phyloP scores from a whole-genome alignment of 2,329 filamentous ascomycete genomes.

The Aspergillus pseudoglaucus region DNA sequence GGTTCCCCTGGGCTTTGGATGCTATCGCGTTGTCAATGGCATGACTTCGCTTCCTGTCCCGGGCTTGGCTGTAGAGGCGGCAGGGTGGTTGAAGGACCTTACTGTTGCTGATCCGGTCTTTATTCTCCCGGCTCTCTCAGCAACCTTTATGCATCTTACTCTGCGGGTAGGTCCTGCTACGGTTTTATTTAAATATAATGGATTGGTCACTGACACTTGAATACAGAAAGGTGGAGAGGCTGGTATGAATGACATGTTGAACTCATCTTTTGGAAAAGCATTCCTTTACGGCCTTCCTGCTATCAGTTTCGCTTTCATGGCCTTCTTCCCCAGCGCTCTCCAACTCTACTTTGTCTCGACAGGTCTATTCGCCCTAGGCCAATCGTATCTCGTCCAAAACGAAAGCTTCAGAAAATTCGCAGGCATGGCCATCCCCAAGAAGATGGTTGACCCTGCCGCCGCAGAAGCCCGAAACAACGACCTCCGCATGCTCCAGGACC shows the following conservation, averaged over 20 bases:
- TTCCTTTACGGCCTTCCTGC: slow-evolving; percentile 45
- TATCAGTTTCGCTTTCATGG: slow-evolving; percentile 49
- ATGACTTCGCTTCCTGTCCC: slow-evolving; percentile 78
- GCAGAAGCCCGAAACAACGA: not conserved
- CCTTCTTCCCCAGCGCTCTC: slow-evolving; percentile 50
- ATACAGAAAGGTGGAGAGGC: slow-evolving; percentile 33
- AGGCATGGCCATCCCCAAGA: slow-evolving; percentile 18
- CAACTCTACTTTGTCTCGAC: slow-evolving; percentile 57
- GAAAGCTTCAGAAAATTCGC: slow-evolving; percentile 22
- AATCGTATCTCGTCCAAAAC: slow-evolving; percentile 42
- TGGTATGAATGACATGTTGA: slow-evolving; percentile 27
- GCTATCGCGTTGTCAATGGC: slow-evolving; percentile 67
- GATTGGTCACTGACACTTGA: not conserved
- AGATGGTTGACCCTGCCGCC: not conserved
- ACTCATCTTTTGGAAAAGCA: slow-evolving; percentile 23
- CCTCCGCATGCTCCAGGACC: not conserved
- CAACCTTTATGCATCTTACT: slow-evolving; percentile 51
- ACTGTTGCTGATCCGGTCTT: slow-evolving; percentile 70
- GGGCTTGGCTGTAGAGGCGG: slow-evolving; percentile 62
- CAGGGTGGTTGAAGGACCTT: slow-evolving; percentile 74
- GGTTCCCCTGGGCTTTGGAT: slow-evolving; percentile 68
- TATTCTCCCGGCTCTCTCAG: slow-evolving; percentile 61
- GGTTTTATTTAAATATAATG: not conserved
- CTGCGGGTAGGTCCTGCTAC: slow-evolving; percentile 48
- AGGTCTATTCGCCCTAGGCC: slow-evolving; percentile 32